Conservation (phyloP, 2,329 filamentous ascomycete species). For the Fusarium transvaalense region DNA sequence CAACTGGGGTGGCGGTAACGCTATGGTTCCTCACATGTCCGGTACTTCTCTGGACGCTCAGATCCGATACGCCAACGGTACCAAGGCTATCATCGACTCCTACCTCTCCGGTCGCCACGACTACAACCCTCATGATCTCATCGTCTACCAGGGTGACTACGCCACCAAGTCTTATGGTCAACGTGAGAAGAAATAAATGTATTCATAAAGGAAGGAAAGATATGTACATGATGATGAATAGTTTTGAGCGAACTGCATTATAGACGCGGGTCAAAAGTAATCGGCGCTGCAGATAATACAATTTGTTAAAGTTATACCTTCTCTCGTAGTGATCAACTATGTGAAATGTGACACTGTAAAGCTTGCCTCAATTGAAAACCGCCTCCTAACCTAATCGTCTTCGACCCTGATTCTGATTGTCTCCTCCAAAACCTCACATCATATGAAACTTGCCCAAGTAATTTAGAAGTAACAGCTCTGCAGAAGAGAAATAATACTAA, state of each 20-base stretch:
- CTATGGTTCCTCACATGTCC: constrained; percentile 99
- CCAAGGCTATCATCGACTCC: constrained; percentile 89
- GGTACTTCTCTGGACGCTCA: constrained; percentile 99
- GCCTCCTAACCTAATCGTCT: background rate
- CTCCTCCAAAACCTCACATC: background rate
- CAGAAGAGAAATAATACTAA: background rate
- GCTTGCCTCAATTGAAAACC: background rate
- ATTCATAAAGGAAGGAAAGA: constrained; percentile 31
- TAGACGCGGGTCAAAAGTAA: constrained; percentile 42
- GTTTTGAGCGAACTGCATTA: constrained; percentile 36
- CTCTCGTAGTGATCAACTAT: background rate
- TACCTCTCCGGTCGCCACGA: constrained; percentile 91
- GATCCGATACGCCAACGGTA: constrained; percentile 87
- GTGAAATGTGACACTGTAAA: background rate
- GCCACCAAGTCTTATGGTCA: constrained; percentile 94
- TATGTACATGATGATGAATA: constrained; percentile 44
- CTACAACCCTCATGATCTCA: constrained; percentile 91
- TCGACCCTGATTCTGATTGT: background rate
- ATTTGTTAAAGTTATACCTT: constrained; percentile 36
- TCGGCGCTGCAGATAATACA: constrained; percentile 45
- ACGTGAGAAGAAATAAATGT: constrained; percentile 62
- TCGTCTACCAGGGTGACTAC: constrained; percentile 90
- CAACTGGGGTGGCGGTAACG: constrained; percentile 96
- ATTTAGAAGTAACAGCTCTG: background rate
- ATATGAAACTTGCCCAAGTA: background rate